Evolutionary conservation across 345 rosid genomes (phyloP).

Genomic region (Ailanthus altissimus): DNA sequence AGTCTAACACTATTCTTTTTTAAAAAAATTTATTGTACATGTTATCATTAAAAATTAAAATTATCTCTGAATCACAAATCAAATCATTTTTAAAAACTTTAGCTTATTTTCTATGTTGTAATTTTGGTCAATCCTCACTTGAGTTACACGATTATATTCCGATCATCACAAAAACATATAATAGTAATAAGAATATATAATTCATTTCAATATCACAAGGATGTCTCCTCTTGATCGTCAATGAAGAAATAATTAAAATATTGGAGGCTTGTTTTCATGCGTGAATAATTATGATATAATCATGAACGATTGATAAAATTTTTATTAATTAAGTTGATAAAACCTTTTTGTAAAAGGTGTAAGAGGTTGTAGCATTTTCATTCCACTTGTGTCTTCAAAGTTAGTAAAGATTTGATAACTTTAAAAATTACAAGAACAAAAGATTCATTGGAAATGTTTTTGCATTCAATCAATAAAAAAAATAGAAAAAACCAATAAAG

Average conservation of each 20-base stretch:
- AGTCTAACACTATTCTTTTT: too few species aligned
- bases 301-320: background rate
- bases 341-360: background rate
- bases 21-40: too few species aligned
- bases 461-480: background rate
- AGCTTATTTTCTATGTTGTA: too few species aligned
- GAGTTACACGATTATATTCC: background rate
- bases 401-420: too few species aligned
- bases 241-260: background rate
- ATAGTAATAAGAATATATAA: too few species aligned
- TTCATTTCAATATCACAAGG: too few species aligned
- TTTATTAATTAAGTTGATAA: background rate
- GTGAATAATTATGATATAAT: too few species aligned
- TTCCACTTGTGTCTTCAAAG: background rate
- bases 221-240: background rate
- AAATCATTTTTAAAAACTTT: too few species aligned
- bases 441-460: background rate
- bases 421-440: background rate
- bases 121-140: background rate
- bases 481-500: background rate
- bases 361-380: background rate
- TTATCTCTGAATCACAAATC: too few species aligned
- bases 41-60: too few species aligned
- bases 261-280: background rate
- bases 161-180: too few species aligned